These are phyloP conservation scores for Pseudocercospora pini-densiflorae DNA, from an alignment of 2,329 filamentous ascomycete genomes.

Conservation along the genomic window DNA sequence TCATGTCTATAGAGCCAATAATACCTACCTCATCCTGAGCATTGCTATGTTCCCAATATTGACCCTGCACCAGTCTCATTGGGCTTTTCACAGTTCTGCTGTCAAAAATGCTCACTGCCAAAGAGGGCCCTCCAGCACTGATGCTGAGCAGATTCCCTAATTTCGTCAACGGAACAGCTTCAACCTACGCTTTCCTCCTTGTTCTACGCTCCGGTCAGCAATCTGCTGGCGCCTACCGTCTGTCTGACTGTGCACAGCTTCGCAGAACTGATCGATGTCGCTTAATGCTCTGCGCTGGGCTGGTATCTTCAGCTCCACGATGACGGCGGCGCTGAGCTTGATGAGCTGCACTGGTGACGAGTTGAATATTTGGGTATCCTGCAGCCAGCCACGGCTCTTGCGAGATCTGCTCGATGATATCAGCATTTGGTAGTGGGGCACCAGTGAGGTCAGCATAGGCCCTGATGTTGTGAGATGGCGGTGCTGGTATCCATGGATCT, in stretches of 20 bases:
- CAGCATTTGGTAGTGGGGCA: neutral
- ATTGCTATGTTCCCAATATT: too few relatives aligned
- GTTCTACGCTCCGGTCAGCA: neutral
- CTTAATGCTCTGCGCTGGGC: neutral
- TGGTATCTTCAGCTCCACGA: neutral
- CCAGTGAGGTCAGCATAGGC: neutral
- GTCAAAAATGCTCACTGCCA: too few relatives aligned
- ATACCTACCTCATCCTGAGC: too few relatives aligned
- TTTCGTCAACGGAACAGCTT: neutral
- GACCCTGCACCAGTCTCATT: too few relatives aligned
- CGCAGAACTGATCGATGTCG: neutral
- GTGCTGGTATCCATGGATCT: neutral
- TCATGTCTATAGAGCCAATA: too few relatives aligned
- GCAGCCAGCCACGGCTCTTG: constrained; percentile 4
- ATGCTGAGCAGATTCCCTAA: too few relatives aligned
- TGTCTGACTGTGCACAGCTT: neutral
- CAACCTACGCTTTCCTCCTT: neutral
- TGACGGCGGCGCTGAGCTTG: neutral
- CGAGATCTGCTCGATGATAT: neutral
- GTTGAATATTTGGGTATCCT: neutral
- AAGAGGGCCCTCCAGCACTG: too few relatives aligned
- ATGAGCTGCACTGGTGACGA: neutral
- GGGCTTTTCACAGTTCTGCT: too few relatives aligned
- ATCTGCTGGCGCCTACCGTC: neutral
- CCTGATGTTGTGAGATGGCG: neutral